These are phyloP conservation scores for Aspergillus costaricaensis DNA, from an alignment of 2,329 filamentous ascomycete genomes.

Conservation along the genomic window DNA sequence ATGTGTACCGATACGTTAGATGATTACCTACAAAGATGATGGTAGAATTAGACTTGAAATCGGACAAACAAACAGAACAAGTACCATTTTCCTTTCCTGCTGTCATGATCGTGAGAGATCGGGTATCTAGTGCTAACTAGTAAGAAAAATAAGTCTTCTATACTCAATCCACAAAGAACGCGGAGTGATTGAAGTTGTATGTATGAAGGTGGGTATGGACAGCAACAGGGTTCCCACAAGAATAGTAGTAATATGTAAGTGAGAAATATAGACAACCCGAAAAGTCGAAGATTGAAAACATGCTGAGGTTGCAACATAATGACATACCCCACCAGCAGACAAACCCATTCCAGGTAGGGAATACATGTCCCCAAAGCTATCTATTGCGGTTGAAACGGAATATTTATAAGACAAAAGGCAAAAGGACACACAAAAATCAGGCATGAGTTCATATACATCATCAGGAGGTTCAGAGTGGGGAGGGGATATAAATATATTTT, in stretches of 20 bases:
- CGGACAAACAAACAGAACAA: slow-evolving; percentile 4
- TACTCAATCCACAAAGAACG: no score
- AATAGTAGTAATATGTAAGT: no score
- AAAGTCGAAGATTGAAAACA: background rate
- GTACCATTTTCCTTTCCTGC: background rate
- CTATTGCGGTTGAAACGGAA: background rate
- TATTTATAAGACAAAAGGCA: background rate
- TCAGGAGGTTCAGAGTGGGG: slow-evolving; percentile 3
- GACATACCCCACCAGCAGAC: background rate
- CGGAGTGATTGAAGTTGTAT: no score
- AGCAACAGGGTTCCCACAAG: no score
- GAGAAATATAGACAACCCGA: background rate
- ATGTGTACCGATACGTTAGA: slow-evolving; percentile 16
- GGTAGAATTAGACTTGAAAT: slow-evolving; percentile 18
- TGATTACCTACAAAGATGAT: slow-evolving; percentile 10
- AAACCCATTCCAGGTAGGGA: background rate
- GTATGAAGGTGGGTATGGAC: no score
- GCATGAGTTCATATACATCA: slow-evolving; percentile 19
- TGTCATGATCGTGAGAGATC: background rate
- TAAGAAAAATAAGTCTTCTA: no score
- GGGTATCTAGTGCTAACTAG: no score
- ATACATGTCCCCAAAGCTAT: background rate
- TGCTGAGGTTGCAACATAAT: no score
- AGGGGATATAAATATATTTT: background rate
- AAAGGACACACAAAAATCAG: background rate